Percentiles rank a stretch among this genome's conserved stretches.
phyloP scores from a whole-genome alignment of 768 basidiomycete genomes.

The Chlorophyllum brunneum region DNA sequence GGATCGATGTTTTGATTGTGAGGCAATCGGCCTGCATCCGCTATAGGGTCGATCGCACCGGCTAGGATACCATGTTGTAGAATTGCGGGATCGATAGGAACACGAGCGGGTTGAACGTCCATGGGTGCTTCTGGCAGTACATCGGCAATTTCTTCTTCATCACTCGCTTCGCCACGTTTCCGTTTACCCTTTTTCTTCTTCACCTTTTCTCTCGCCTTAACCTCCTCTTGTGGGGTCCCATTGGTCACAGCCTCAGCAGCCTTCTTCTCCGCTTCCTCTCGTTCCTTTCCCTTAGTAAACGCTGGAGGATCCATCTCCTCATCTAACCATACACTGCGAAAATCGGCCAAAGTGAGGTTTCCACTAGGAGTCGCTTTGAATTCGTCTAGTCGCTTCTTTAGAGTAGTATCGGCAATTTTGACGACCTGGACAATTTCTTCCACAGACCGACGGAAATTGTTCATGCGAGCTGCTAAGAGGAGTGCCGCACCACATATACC shows the following conservation, averaged over 20 bases:
- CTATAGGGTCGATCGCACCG: constrained; percentile 39
- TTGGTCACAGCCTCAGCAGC: constrained; percentile 32
- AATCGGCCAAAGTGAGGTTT: constrained; percentile 81
- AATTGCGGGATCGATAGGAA: constrained; percentile 51
- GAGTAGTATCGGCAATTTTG: constrained; percentile 94
- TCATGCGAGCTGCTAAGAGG: constrained; percentile 95
- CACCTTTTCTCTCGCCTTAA: constrained; percentile 27
- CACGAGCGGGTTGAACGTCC: constrained; percentile 18
- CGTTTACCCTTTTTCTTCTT: constrained; percentile 30
- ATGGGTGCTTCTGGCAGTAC: constrained; percentile 17
- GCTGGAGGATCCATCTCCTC: constrained; percentile 92
- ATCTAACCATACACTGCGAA: constrained; percentile 85
- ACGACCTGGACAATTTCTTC: constrained; percentile 98
- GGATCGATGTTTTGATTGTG: constrained; percentile 57
- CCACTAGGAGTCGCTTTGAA: constrained; percentile 91
- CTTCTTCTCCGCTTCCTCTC: constrained; percentile 54
- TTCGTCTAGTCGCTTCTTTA: constrained; percentile 91
- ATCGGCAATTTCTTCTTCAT: constrained; percentile 22
- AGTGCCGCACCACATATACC: constrained; percentile 97
- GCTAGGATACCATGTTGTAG: constrained; percentile 67
- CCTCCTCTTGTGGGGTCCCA: constrained; percentile 21
- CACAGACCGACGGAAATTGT: constrained; percentile 89
- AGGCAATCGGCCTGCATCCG: constrained; percentile 43
- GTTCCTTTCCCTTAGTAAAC: constrained; percentile 72
- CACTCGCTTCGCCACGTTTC: constrained; percentile 25